phyloP scores from a whole-genome alignment of 2,329 filamentous ascomycete genomes.

The Biscogniauxia sp. region DNA sequence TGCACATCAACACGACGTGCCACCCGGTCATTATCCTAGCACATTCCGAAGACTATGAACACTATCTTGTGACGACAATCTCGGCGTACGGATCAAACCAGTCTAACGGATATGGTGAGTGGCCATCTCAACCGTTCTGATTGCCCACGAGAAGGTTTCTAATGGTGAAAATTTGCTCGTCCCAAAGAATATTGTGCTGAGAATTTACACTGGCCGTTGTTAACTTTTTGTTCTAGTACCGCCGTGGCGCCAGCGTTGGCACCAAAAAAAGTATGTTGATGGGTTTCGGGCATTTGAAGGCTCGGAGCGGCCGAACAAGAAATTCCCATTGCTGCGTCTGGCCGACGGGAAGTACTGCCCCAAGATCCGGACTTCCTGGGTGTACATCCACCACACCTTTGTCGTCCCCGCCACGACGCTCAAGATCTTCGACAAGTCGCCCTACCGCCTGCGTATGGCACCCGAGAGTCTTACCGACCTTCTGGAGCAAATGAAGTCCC shows the following conservation, averaged over 20 bases:
- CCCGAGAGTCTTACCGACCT: conserved; percentile 16
- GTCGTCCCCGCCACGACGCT: conserved; percentile 25
- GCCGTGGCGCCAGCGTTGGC: conserved; percentile 31
- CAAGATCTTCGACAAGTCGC: conserved; percentile 17
- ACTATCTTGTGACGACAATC: conserved; percentile 32
- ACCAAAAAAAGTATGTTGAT: conserved; percentile 21
- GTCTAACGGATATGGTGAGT: no score
- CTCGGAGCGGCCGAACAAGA: conserved; percentile 16
- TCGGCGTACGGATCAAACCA: conserved; percentile 31
- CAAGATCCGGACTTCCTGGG: conserved; percentile 27
- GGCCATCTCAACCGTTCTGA: no score
- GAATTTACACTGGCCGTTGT: no score
- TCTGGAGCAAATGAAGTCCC: conserved; percentile 8
- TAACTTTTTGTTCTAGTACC: no score
- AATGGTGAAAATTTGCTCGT: no score
- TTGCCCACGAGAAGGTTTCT: no score
- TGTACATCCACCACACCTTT: conserved; percentile 16
- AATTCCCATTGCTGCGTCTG: conserved; percentile 24
- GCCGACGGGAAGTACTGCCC: conserved; percentile 21
- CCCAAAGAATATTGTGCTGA: no score
- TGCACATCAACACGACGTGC: conserved; percentile 20
- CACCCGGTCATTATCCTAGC: conserved; percentile 37
- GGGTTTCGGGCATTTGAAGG: conserved; percentile 34
- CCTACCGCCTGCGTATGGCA: conserved; percentile 11
- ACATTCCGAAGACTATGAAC: conserved; percentile 7